A percentile compares a stretch with the other conserved stretches of the same genome.
These are phyloP conservation scores for Colletotrichum aenigma DNA, from an alignment of 2,329 filamentous ascomycete genomes.

Conservation along the genomic window DNA sequence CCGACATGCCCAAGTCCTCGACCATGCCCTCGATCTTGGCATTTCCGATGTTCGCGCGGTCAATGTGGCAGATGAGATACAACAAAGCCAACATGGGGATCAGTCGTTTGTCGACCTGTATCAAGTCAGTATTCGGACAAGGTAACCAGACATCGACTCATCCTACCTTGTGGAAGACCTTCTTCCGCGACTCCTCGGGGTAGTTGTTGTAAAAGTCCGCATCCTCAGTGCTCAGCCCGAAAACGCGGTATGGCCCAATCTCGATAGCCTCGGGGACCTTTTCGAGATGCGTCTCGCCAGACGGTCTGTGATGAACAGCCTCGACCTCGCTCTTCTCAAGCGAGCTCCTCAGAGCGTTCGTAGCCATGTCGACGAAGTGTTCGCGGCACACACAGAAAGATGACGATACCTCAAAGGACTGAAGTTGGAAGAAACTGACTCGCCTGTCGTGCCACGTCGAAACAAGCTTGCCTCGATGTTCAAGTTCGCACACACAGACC, in stretches of 20 bases:
- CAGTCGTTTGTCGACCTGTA: constrained; percentile 23
- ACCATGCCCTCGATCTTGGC: constrained; percentile 50
- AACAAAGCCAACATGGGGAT: constrained; percentile 59
- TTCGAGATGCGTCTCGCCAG: constrained; percentile 10
- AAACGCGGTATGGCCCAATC: constrained; percentile 32
- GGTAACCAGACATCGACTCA: no score
- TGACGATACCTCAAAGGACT: not conserved
- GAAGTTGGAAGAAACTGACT: not conserved
- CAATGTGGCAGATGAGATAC: constrained; percentile 62
- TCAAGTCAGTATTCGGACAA: not conserved
- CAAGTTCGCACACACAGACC: not conserved
- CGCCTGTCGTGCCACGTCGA: not conserved
- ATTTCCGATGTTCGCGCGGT: constrained; percentile 55
- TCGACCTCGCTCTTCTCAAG: constrained; percentile 15
- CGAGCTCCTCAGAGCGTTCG: constrained; percentile 7
- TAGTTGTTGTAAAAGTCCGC: constrained; percentile 33
- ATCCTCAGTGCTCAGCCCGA: constrained; percentile 30
- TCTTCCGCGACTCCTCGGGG: constrained; percentile 26
- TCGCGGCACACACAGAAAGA: not conserved
- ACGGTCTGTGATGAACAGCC: not conserved
- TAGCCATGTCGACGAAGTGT: not conserved
- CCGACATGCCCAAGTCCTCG: constrained; percentile 52
- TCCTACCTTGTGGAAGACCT: constrained; percentile 24
- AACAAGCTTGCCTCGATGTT: not conserved
- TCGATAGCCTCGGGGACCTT: constrained; percentile 23